Base-by-base conservation (phyloP, 2,329 filamentous ascomycete species). In the Botryotinia globosa region DNA sequence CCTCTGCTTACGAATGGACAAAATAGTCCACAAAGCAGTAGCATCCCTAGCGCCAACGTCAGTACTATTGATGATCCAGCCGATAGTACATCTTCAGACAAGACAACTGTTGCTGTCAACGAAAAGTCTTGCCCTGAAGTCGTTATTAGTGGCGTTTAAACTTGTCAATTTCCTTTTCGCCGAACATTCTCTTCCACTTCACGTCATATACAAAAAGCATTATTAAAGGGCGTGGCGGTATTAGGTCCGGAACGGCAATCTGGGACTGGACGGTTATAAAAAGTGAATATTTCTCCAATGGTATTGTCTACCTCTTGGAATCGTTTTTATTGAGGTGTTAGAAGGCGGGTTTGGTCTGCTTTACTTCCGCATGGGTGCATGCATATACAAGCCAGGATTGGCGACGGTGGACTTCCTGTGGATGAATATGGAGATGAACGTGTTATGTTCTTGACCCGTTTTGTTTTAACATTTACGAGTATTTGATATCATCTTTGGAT, bases 1-100 rank as follows among this genome's bases (percentile, higher is more conserved):
- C 92, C 91, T 1, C 85, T 86, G 34, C 85, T 93, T 71, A 92
- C 90, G 2, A 90, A 87, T 76, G 90, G 91, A 77, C 88, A 88
- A 56, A 92, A 92, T 79, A 92, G 89, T 75, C 90, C 90, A 2
- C 88, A 90, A 77, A 92, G 88, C 80, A 90, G 85, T 79, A 89
- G 87, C 74, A 85, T 90, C 3, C 87, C 90, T 7, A 92, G 90
- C 80, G 88, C 89, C 3, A 88, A 85, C 75, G 85, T 85, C 54
- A 90, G 89, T 78, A 87, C 77, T 25, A 79, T 80, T 51, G 79
- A 80, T 32, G 79, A 79, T 25, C 73, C 78, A 32, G 74, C 74
- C 34, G 78, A 79, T 48, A 73, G 71, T 58, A 66, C 74, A 44
- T 75, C 74, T 34, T 74, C 74, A n/a, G 74, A 74, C 34, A 77